Evolutionary conservation across 2,329 filamentous ascomycete species (phyloP), one percentile per base, ranked within the genome.

Genomic region (Talaromyces sp.): DNA sequence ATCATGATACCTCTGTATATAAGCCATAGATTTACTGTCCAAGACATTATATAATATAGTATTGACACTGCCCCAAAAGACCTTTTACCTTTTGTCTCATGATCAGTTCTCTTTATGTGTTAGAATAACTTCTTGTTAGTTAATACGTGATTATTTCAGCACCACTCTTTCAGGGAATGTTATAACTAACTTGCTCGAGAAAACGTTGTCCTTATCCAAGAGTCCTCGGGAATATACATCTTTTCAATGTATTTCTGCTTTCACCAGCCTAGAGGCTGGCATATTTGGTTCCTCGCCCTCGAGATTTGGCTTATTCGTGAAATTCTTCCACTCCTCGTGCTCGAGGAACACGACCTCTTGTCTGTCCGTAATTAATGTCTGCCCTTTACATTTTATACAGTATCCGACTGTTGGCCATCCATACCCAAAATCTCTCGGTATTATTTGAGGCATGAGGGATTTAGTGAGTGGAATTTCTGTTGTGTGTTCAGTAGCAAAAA

Each of bases 161-260:
- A 11, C 19, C 12, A 26, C 19, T 19, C 29, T 27, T 43, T 12
- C 27, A 12, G 26, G 7, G 21, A 52, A 52, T 0, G 17, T 9
- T 24, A 21, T 52, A 51, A 9, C 54, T 56, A 43, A 60, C 58
- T 57, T 46, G 54, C 46, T 60, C 58, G 32, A 10, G 56, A 53
- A 19, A 56, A 60, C 24, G 21, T 17, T 53, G 26, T 17, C 58
- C 58, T 56, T 24, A 53, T 46, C 54, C 48, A 56, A 24, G 58
- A 41, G 11, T 32, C 43, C 14, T 26, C 56, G 11, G 38, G 21
- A 19, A 57, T 56, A 53, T 60, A 60, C 46, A 46, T 56, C 21
- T 10, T 56, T 35, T 60, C 58, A 24, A 60, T 53, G 32, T 60
- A n/a, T 46, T 7, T 58, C n/a, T 43, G 53, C 53, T 19, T 60